Evolutionary conservation across 1,284 basidiomycete species (phyloP).

Genomic region (Gastroboletus turbinatus): DNA sequence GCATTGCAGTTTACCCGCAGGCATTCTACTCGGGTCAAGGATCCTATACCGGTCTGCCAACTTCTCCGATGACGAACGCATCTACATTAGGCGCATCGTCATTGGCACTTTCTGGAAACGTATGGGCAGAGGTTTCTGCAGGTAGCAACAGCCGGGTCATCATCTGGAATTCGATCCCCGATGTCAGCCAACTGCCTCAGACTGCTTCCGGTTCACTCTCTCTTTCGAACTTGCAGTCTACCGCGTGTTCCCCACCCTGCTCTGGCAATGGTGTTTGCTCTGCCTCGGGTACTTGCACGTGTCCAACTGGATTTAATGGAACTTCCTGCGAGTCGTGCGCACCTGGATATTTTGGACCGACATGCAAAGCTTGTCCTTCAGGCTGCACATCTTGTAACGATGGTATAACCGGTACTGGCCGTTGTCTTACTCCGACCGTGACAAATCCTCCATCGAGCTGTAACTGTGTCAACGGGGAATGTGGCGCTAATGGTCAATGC

Average conservation of each 20-base stretch:
- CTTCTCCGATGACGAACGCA: constrained; percentile 45
- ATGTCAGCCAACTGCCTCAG: constrained; percentile 62
- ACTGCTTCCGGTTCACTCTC: constrained; percentile 46
- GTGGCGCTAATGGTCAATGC: constrained; percentile 64
- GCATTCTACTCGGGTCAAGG: constrained; percentile 62
- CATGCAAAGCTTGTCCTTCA: constrained; percentile 64
- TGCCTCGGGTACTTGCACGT: constrained; percentile 64
- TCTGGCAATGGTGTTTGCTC: constrained; percentile 70
- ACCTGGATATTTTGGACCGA: constrained; percentile 68
- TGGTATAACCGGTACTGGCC: constrained; percentile 71
- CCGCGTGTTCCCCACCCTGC: constrained; percentile 69
- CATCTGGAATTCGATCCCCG: constrained; percentile 78
- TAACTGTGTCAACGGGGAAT: constrained; percentile 77
- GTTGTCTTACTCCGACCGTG: constrained; percentile 55
- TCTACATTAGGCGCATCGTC: constrained; percentile 55
- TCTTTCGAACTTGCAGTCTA: constrained; percentile 66
- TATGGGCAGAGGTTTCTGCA: constrained; percentile 64
- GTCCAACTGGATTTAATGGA: constrained; percentile 72
- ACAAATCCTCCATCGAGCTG: constrained; percentile 60
- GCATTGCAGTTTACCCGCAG: constrained; percentile 58
- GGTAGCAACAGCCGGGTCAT: constrained; percentile 55
- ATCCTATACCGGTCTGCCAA: constrained; percentile 56
- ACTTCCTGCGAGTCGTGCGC: constrained; percentile 75
- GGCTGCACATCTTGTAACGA: constrained; percentile 72
- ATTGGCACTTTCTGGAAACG: constrained; percentile 59